These are phyloP conservation scores for Pythium aristosporum DNA, from an alignment of 352 stramenopile species.

Conservation along the genomic window DNA sequence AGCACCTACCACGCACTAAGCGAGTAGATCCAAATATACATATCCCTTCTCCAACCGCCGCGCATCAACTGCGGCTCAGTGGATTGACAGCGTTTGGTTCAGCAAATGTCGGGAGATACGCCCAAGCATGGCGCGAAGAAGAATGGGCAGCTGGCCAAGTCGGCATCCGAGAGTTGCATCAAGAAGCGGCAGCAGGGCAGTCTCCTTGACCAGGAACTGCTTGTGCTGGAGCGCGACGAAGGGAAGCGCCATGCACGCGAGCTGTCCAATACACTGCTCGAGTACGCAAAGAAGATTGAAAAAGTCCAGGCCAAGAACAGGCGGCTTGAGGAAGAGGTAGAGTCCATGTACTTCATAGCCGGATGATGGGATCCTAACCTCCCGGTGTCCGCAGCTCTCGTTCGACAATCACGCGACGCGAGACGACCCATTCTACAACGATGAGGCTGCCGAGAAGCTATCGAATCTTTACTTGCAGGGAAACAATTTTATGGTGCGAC, in stretches of 20 bases:
- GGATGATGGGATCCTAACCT: neutral
- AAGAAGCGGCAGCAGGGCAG: constrained; percentile 48
- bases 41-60: neutral
- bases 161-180: constrained; percentile 31
- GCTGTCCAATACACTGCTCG: constrained; percentile 57
- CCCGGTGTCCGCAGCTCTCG: constrained; percentile 40
- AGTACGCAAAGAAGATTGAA: constrained; percentile 79
- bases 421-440: constrained; percentile 78
- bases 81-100: neutral
- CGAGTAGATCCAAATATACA: constrained; percentile 1
- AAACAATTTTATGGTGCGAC: constrained; percentile 80
- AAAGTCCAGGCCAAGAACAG: constrained; percentile 77
- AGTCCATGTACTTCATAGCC: neutral
- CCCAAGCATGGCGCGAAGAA: constrained; percentile 17
- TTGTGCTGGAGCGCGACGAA: constrained; percentile 67
- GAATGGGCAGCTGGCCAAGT: constrained; percentile 19
- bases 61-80: neutral
- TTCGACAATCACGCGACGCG: constrained; percentile 71
- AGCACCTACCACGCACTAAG: no score
- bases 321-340: constrained; percentile 72
- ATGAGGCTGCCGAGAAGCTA: constrained; percentile 69
- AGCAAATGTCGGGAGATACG: constrained; percentile 8
- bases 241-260: constrained; percentile 71
- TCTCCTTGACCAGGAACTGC: constrained; percentile 67
- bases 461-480: constrained; percentile 75